These are phyloP conservation scores for Paramecium pentaurelia DNA, from an alignment of 73 alveolate genomes.

Conservation along the genomic window DNA sequence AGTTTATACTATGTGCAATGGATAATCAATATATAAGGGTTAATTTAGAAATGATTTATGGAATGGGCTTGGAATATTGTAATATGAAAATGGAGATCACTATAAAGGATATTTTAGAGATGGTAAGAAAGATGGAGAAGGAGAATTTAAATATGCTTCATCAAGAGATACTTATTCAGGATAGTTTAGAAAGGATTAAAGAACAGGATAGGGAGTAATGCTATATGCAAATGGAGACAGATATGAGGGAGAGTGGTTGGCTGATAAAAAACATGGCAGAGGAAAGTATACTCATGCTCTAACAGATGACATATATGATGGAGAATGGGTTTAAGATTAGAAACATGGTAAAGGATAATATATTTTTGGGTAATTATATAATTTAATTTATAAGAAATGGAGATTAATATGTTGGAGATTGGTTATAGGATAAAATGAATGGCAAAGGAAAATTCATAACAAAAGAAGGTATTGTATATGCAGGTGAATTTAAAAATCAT, in stretches of 20 bases:
- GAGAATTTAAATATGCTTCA: background rate
- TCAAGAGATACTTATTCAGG: background rate
- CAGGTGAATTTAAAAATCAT: slow-evolving; percentile 52
- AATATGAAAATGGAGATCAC: slow-evolving; percentile 23
- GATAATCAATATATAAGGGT: background rate
- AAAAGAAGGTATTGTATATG: slow-evolving; percentile 60
- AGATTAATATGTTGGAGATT: slow-evolving; percentile 66
- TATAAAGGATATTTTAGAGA: slow-evolving; percentile 50
- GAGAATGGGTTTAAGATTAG: slow-evolving; percentile 49
- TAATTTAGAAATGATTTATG: background rate
- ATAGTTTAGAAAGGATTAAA: background rate
- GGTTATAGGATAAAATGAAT: slow-evolving; percentile 65
- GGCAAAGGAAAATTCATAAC: slow-evolving; percentile 68
- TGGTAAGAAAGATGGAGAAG: slow-evolving; percentile 54
- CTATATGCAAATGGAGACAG: slow-evolving; percentile 52
- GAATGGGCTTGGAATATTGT: background rate
- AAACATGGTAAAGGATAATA: slow-evolving; percentile 51
- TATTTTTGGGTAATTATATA: background rate
- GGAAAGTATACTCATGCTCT: slow-evolving; percentile 52
- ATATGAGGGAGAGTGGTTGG: slow-evolving; percentile 50
- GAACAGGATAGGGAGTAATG: slow-evolving; percentile 49
- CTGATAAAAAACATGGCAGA: slow-evolving; percentile 49
- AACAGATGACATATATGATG: slow-evolving; percentile 51
- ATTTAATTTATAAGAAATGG: background rate
- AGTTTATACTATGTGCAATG: slow-evolving; percentile 12